phyloP scores from a whole-genome alignment of 2,329 filamentous ascomycete species.

The Aspergillus clavatus region DNA sequence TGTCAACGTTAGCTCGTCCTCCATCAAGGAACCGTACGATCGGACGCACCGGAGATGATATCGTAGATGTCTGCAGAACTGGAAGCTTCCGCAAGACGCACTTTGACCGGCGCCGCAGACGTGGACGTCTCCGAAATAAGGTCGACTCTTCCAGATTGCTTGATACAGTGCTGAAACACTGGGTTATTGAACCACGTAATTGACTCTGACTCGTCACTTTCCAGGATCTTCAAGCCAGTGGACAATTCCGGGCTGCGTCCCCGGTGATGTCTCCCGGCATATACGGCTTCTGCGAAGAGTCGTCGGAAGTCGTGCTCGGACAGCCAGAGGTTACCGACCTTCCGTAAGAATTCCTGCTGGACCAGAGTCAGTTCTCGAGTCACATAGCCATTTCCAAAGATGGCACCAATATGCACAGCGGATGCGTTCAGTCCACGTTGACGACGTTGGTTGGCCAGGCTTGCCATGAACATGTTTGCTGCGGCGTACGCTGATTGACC shows the following conservation, averaged over 20 bases:
- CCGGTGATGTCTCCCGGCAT: neutral
- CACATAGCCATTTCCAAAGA: constrained; percentile 44
- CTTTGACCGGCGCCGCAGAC: constrained; percentile 6
- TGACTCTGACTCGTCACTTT: neutral
- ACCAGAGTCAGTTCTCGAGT: neutral
- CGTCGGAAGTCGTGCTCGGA: constrained; percentile 9
- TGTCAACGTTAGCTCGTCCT: neutral
- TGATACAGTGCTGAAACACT: neutral
- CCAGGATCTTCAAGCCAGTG: neutral
- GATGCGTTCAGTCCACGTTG: constrained; percentile 37
- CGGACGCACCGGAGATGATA: neutral
- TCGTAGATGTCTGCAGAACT: constrained; percentile 20
- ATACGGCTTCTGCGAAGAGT: neutral
- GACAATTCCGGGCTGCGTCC: neutral
- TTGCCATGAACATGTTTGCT: constrained; percentile 43
- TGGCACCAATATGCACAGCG: constrained; percentile 35
- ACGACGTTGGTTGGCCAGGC: constrained; percentile 35
- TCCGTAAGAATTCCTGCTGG: constrained; percentile 4
- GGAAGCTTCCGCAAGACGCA: neutral
- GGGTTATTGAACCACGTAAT: neutral
- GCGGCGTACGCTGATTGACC: constrained; percentile 46
- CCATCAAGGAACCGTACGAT: neutral
- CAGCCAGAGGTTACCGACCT: constrained; percentile 3
- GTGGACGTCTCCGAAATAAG: constrained; percentile 4
- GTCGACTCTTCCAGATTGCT: neutral